Evolutionary conservation across 2,329 filamentous ascomycete species (phyloP), one percentile per base, ranked within the genome.

Genomic region (Penicillium janthinellum): DNA sequence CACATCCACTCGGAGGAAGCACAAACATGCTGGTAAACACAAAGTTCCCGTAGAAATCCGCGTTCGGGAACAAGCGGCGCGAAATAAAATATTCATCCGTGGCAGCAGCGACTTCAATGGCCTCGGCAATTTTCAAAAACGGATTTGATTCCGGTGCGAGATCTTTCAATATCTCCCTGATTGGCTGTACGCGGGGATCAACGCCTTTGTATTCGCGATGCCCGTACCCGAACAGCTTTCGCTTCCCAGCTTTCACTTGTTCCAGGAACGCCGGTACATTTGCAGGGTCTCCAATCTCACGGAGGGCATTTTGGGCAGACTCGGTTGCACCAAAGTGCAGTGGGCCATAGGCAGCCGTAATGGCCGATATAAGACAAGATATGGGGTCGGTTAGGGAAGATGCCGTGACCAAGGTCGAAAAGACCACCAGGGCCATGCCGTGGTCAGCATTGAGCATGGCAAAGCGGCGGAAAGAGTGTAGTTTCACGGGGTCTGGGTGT

Each of bases 241-340:
- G 57, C 44, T 65, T 66, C 5, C 71, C 67, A 3, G 60, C 37
- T 55, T 73, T 74, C 15, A 74, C 70, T 12, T 67, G 60, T 4
- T 67, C 64, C 1, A 75, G 64, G n/a, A 74, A 70, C 0, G 45
- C 54, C 1, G 71, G 67, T 2, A 74, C 68, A 14, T 65, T 69
- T 0, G 64, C 80, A 2, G 62, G 52, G 0, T 58, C 57, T 15
- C 66, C 63, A 5, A 75, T 68, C 2, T 67, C 63, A 5, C 22
- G 49, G 4, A 74, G 62, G 0, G 67, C 64, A 50, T 81, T 79
- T 67, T 85, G 84, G 0, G 84, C 84, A 22, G 81, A 79, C 63
- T 86, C 84, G 0, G 82, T 84, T 3, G 84, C 84, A n/a, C 84
- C 84, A 57, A 83, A 84, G 70, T 87, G 84, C 0, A 84, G 82